phyloP scores from a whole-genome alignment of 805 yeast species.

The Wickerhamiella cacticola region DNA sequence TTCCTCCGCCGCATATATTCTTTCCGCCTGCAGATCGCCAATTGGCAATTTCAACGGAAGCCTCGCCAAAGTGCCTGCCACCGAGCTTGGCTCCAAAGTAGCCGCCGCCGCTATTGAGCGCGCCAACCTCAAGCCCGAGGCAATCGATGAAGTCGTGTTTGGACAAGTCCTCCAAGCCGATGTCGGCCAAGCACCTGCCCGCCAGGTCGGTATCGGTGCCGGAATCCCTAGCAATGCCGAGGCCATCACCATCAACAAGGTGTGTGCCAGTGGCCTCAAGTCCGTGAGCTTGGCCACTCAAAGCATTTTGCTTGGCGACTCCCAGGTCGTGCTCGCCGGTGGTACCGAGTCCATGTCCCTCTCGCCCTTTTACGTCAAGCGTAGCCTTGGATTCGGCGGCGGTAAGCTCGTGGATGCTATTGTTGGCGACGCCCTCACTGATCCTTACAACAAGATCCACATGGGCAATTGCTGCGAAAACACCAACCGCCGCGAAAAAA shows the following conservation, averaged over 20 bases:
- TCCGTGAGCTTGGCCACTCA: constrained; percentile 80
- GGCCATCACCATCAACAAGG: constrained; percentile 86
- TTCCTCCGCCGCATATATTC: constrained; percentile 52
- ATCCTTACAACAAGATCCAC: constrained; percentile 70
- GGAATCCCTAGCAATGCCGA: constrained; percentile 72
- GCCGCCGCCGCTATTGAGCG: constrained; percentile 59
- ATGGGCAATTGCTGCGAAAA: constrained; percentile 96
- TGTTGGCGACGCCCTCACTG: constrained; percentile 75
- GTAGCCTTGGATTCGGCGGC: constrained; percentile 48
- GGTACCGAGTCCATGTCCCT: constrained; percentile 96
- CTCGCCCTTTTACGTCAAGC: constrained; percentile 76
- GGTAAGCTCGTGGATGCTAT: constrained; percentile 45
- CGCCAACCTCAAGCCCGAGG: constrained; percentile 46
- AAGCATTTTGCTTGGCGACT: constrained; percentile 67
- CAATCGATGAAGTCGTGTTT: constrained; percentile 76
- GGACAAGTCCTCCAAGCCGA: constrained; percentile 89
- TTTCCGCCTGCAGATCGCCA: constrained; percentile 84
- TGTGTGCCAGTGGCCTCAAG: constrained; percentile 92
- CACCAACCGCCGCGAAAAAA: constrained; percentile 65
- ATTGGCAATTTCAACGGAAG: constrained; percentile 86
- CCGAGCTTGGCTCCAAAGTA: constrained; percentile 12
- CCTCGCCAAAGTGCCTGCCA: constrained; percentile 41
- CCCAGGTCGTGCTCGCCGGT: constrained; percentile 83
- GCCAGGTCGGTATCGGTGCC: constrained; percentile 85
- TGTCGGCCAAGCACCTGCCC: constrained; percentile 92